Evolutionary conservation across 257 asterid species (phyloP), one percentile per base, ranked within the genome.

Genomic region (Primulina huaijiensis): DNA sequence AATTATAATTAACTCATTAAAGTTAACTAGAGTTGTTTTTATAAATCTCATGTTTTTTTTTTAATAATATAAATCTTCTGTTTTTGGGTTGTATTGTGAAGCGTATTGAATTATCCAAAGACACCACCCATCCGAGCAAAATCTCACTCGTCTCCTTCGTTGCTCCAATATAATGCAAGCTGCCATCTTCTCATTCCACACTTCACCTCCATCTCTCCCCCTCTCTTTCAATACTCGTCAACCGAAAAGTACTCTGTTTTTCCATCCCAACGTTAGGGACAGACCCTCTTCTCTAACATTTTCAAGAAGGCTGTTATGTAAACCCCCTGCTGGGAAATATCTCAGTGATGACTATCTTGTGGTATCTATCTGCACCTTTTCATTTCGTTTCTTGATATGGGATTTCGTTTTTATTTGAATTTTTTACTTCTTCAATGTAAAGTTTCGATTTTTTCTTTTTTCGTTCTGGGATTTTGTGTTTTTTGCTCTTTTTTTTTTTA

Each of bases 261-360:
- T 80, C 67, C 40, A 69, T 68, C 60, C 87, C 76, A 58, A 72
- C 70, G 12, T 64, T 46, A 60, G 7, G 76, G 76, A 60, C 55
- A 72, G 71, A 40, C 78, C 79, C 67, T 78, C 83, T 69, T 21
- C 86, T 72, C 88, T 80, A 40, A 67, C 65, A 10, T 77, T 65
- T 34, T 67, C 89, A 38, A 87, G 86, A 75, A 90, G 82, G 78
- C 81, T 85, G 60, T 62, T 81, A 0, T 90, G 92, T 85, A 75
- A 75, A 65, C 84, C 96, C 60, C 84, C 87, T 29, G 86, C 83
- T 0, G 97, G 97, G 2, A 90, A 86, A 52, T 86, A 85, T 74
- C 58, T 93, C 87, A 82, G 90, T 60, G 96, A 93, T 25, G 97
- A 93, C 81, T 93, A 90, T 78, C 97, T 93, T 70, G 97, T 93